A percentile compares a stretch with the other conserved stretches of the same genome.
phyloP scores from a whole-genome alignment of 2,329 filamentous ascomycete genomes.

The Claviceps purpurea region DNA sequence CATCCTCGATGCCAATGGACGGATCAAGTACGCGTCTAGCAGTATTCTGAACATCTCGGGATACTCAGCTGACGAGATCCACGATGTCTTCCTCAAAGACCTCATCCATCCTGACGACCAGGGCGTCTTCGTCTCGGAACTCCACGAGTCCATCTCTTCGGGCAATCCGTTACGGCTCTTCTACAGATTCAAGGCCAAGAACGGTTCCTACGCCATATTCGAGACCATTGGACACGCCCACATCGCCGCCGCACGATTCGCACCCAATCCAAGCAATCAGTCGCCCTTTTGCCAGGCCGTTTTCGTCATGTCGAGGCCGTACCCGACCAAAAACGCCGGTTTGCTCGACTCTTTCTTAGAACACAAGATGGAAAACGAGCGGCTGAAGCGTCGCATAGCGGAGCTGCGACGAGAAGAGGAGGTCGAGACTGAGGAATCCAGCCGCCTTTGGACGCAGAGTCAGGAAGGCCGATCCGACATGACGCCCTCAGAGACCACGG shows the following conservation, averaged over 20 bases:
- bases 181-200: constrained; percentile 66
- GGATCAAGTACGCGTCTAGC: constrained; percentile 75
- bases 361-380: constrained; percentile 93
- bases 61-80: constrained; percentile 55
- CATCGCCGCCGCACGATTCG: constrained; percentile 55
- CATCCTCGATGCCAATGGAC: constrained; percentile 73
- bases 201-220: constrained; percentile 65
- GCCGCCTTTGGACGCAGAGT: constrained; percentile 45
- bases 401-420: constrained; percentile 77
- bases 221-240: constrained; percentile 91
- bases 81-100: constrained; percentile 65
- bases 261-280: constrained; percentile 49
- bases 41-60: constrained; percentile 64
- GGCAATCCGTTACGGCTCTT: constrained; percentile 73
- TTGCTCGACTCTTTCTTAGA: constrained; percentile 88
- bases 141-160: constrained; percentile 77
- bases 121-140: constrained; percentile 69
- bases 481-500: constrained; percentile 33
- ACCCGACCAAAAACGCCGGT: constrained; percentile 75
- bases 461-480: constrained; percentile 43
- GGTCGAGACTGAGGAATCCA: constrained; percentile 58
- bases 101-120: constrained; percentile 79
- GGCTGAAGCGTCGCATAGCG: constrained; percentile 68
- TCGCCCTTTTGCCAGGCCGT: constrained; percentile 72
- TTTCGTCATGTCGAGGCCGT: constrained; percentile 85